Conservation (phyloP, 371 early-diverging fungal species). For the Lichtheimia hyalospora region DNA sequence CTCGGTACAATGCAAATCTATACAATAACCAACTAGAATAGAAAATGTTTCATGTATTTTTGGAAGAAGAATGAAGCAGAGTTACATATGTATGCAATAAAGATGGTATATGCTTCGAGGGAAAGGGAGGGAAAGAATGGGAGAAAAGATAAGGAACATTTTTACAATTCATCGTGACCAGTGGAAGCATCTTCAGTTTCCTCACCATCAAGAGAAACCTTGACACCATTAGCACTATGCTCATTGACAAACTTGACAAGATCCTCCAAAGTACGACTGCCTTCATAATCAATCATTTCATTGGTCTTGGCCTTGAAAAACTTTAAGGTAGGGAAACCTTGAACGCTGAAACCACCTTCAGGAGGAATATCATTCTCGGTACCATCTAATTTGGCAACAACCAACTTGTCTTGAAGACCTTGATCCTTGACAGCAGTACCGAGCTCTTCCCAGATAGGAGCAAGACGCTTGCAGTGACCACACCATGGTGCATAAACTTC, state of each 20-base stretch:
- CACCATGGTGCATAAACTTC: slow-evolving; percentile 96
- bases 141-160: neutral
- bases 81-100: neutral
- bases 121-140: neutral
- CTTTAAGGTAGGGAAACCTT: slow-evolving; percentile 96
- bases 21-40: too few species aligned
- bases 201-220: slow-evolving; percentile 18
- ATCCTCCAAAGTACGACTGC: slow-evolving; percentile 78
- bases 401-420: slow-evolving; percentile 50
- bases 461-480: slow-evolving; percentile 91
- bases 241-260: slow-evolving; percentile 76
- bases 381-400: slow-evolving; percentile 95
- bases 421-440: slow-evolving; percentile 42
- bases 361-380: slow-evolving; percentile 94
- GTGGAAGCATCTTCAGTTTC: slow-evolving; percentile 26
- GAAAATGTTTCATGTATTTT: too few species aligned
- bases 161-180: slow-evolving; percentile 68
- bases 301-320: slow-evolving; percentile 88
- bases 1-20: too few species aligned
- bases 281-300: slow-evolving; percentile 80
- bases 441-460: slow-evolving; percentile 80
- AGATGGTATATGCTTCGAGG: slow-evolving; percentile 1
- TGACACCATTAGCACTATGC: slow-evolving; percentile 53
- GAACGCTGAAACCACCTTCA: slow-evolving; percentile 64
- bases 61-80: too few species aligned